These are phyloP conservation scores for Alternaria sp. DNA, from an alignment of 2,329 filamentous ascomycete genomes.

Conservation along the genomic window DNA sequence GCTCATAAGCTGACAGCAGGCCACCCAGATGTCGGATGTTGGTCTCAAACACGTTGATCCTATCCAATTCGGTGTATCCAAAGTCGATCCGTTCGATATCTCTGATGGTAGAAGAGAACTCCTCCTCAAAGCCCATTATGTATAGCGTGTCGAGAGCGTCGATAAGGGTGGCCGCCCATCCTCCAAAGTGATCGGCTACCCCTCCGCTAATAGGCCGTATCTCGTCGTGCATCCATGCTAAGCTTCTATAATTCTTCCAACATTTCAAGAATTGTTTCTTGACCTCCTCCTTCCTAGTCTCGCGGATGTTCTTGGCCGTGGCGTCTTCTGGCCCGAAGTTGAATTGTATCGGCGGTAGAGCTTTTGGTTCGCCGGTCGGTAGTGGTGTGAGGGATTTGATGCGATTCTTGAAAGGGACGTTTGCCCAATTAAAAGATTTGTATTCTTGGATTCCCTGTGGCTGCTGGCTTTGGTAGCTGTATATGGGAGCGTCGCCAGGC, in stretches of 20 bases:
- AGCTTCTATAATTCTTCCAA: conserved; percentile 56
- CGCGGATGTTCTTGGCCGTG: conserved; percentile 43
- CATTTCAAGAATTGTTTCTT: conserved; percentile 55
- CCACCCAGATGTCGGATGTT: conserved; percentile 85
- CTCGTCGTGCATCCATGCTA: conserved; percentile 61
- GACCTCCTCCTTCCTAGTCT: conserved; percentile 50
- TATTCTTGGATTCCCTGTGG: conserved; percentile 18
- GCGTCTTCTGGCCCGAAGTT: conserved; percentile 51
- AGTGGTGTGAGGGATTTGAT: conserved; percentile 49
- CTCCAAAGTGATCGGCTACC: conserved; percentile 55
- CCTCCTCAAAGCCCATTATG: conserved; percentile 59
- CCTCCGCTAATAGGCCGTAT: conserved; percentile 56
- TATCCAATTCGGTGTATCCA: conserved; percentile 49
- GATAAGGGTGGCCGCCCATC: conserved; percentile 59
- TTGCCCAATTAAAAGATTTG: conserved; percentile 52
- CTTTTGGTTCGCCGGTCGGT: conserved; percentile 49
- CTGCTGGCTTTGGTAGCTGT: conserved; percentile 20
- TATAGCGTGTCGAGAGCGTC: conserved; percentile 58
- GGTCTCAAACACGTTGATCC: conserved; percentile 60
- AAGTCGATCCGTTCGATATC: conserved; percentile 57
- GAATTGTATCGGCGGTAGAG: conserved; percentile 56
- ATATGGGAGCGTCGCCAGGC: conserved; percentile 6
- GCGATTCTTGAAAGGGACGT: conserved; percentile 53
- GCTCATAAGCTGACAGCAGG: conserved; percentile 83
- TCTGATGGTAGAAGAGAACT: conserved; percentile 57